Base-by-base conservation (phyloP, 208 protist species). In the Phytomonas francai region DNA sequence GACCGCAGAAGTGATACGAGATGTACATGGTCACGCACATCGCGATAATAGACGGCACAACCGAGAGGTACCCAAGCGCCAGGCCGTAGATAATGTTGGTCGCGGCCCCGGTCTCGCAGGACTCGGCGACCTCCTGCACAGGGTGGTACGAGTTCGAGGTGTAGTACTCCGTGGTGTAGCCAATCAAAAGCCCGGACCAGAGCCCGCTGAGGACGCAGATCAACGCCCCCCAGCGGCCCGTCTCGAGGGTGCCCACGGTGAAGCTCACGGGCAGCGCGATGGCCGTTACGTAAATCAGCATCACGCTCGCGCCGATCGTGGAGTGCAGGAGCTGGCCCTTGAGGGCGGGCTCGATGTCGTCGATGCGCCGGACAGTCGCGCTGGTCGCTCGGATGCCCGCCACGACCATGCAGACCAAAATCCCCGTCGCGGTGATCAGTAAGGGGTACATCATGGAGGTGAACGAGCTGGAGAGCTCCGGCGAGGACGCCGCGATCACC, bases 81-180 rank as follows among this genome's bases (percentile, higher is more conserved):
- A 98, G 73, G 42, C 97, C 97, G 70, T 92, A 93, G 71, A 98
- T 98, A 75, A 97, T 94, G 67, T 96, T 96, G 9, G 92, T 96
- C 11, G 91, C 93, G 9, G 90, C 81, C 63, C 93, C 93, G 3
- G 87, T 94, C 65, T 91, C 88, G 77, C 87, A 94, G 14, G 90
- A 64, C 76, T 93, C 76, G 11, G 87, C 72, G 57, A 96, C 77
- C 76, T 94, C 88, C 66, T 80, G 81, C 57, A 94, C 88, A 14
- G 88, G 88, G 33, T 81, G 77, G 77, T 95, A 95, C 30, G 79
- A 67, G 71, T 93, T 95, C 56, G 87, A 93, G 54, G 94, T 98
- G 81, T 82, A 98, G 83, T 96, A 98, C 71, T 95, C 85, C 19
- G 93, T 97, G 7, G 89, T 84, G 73, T 95, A 96, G 56, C 90